phyloP scores from a whole-genome alignment of 108 stramenopile genomes.

The Conticribra weissflogii region DNA sequence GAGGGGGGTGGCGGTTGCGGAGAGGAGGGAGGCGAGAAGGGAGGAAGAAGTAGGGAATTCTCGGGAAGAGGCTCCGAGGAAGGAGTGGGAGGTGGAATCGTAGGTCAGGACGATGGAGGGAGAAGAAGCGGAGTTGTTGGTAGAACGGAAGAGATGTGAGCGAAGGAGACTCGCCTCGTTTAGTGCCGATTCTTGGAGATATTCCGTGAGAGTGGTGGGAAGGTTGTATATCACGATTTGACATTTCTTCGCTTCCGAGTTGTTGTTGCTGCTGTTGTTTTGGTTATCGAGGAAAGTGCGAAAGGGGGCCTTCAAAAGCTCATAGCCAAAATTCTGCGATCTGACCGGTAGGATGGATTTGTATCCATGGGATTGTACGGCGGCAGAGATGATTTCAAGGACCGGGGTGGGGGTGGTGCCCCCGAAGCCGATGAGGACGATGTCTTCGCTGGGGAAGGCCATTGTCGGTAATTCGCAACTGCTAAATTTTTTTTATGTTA shows the following conservation, averaged over 20 bases:
- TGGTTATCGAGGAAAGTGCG: slow-evolving; percentile 70
- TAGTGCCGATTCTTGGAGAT: slow-evolving; percentile 44
- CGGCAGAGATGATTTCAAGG: slow-evolving; percentile 63
- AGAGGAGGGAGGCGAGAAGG: slow-evolving; percentile 17
- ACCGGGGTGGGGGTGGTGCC: slow-evolving; percentile 69
- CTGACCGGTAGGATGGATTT: slow-evolving; percentile 57
- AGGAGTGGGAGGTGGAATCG: slow-evolving; percentile 43
- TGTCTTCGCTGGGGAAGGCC: slow-evolving; percentile 21
- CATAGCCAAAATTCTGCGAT: slow-evolving; percentile 65
- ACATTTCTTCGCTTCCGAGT: slow-evolving; percentile 3
- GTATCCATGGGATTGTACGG: slow-evolving; percentile 47
- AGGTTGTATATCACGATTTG: slow-evolving; percentile 76
- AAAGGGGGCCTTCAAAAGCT: slow-evolving; percentile 70
- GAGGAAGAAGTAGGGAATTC: slow-evolving; percentile 36
- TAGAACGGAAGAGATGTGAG: slow-evolving; percentile 31
- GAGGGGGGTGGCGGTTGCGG: slow-evolving; percentile 24
- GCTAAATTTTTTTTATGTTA: background rate
- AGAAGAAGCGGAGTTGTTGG: slow-evolving; percentile 24
- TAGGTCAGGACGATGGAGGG: slow-evolving; percentile 58
- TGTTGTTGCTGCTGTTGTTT: slow-evolving; percentile 13
- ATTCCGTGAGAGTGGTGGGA: slow-evolving; percentile 76
- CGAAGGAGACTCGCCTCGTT: slow-evolving; percentile 71
- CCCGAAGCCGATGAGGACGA: slow-evolving; percentile 76
- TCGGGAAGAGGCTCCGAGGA: slow-evolving; percentile 47
- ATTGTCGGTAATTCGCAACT: slow-evolving; percentile 4